These are phyloP conservation scores for Arctium lappa DNA, from an alignment of 129 eudicot genomes.

Conservation along the genomic window DNA sequence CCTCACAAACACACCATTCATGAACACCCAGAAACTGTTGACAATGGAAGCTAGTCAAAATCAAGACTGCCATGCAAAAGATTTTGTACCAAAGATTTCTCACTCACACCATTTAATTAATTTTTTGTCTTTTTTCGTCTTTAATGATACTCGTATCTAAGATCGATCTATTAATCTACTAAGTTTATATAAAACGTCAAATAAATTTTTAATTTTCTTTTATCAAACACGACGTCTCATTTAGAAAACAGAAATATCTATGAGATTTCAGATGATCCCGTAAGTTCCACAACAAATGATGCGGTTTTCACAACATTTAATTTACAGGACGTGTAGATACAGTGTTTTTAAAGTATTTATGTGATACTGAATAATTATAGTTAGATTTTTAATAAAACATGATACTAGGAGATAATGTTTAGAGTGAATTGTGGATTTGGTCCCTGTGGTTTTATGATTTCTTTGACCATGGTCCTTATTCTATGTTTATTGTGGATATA, in stretches of 20 bases:
- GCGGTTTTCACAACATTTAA: no score
- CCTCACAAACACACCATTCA: conserved; percentile 40
- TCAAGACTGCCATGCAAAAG: conserved; percentile 20
- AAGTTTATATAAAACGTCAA: background rate
- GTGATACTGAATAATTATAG: no score
- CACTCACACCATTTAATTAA: background rate
- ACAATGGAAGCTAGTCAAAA: conserved; percentile 14
- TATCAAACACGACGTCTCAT: no score
- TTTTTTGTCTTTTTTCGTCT: background rate
- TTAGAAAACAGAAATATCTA: background rate
- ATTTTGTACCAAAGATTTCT: background rate
- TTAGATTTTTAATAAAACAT: no score
- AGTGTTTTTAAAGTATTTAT: no score
- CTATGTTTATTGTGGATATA: no score
- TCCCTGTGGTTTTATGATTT: no score
- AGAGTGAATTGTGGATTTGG: no score
- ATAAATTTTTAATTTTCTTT: background rate
- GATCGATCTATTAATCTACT: background rate
- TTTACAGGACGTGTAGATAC: no score
- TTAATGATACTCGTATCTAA: background rate
- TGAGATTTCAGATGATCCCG: background rate
- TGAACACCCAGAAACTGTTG: conserved; percentile 24
- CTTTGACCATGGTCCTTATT: no score
- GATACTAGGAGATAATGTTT: no score
- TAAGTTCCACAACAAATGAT: no score